A percentile compares a stretch with the other conserved stretches of the same genome.
Evolutionary conservation across 805 yeast genomes (phyloP).

Genomic region (Lachancea thermotolerans): DNA sequence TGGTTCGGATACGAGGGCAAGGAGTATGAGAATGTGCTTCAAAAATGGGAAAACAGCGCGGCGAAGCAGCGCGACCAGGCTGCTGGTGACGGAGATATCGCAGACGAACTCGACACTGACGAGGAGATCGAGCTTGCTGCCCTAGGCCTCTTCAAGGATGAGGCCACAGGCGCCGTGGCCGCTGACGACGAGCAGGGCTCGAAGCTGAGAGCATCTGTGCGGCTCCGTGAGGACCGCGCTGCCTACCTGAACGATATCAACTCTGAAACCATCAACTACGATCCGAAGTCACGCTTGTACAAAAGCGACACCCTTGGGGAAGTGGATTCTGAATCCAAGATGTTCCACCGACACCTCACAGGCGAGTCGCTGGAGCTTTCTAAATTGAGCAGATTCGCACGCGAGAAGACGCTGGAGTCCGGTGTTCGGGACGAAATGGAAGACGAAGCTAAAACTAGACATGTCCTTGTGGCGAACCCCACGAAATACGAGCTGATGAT

Average conservation of each 20-base stretch:
- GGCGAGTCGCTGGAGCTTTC: slow-evolving; percentile 54
- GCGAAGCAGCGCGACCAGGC: slow-evolving; percentile 7
- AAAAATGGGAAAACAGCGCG: slow-evolving; percentile 39
- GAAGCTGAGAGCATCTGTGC: slow-evolving; percentile 33
- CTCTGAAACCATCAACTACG: slow-evolving; percentile 40
- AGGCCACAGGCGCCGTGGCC: slow-evolving; percentile 15
- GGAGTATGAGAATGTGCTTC: slow-evolving; percentile 50
- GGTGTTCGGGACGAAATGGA: slow-evolving; percentile 26
- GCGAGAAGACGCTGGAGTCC: slow-evolving; percentile 34
- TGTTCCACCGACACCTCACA: slow-evolving; percentile 47
- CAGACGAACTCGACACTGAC: slow-evolving; percentile 33
- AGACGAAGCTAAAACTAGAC: slow-evolving; percentile 21
- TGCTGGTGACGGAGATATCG: slow-evolving; percentile 3
- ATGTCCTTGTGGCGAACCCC: slow-evolving; percentile 32
- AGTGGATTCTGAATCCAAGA: slow-evolving; percentile 34
- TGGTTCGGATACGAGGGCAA: slow-evolving; percentile 73
- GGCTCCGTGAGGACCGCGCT: slow-evolving; percentile 77
- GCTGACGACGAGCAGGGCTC: slow-evolving; percentile 15
- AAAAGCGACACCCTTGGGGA: slow-evolving; percentile 31
- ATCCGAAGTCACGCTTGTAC: slow-evolving; percentile 45
- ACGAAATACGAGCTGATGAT: slow-evolving; percentile 27
- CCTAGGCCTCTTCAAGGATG: slow-evolving; percentile 31
- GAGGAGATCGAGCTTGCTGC: slow-evolving; percentile 39
- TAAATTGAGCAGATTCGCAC: slow-evolving; percentile 43
- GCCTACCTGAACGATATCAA: slow-evolving; percentile 49